Percentiles rank a stretch among this genome's conserved stretches.
These are phyloP conservation scores for Lipomyces sp. DNA, from an alignment of 805 yeast genomes.

Conservation along the genomic window DNA sequence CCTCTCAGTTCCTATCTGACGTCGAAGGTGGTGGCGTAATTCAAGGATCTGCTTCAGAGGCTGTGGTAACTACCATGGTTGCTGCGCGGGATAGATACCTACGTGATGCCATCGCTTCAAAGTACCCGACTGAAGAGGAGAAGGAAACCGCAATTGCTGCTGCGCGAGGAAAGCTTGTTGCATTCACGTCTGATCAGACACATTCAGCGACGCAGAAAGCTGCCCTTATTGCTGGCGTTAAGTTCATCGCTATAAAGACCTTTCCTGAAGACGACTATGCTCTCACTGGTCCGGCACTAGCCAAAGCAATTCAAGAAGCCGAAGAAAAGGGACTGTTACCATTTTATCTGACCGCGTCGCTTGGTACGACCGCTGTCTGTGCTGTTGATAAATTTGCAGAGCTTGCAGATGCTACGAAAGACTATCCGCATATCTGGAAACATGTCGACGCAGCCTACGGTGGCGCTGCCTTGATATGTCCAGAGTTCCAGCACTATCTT, in stretches of 20 bases:
- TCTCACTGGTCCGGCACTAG: constrained; percentile 28
- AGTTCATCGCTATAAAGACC: constrained; percentile 32
- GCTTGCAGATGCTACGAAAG: constrained; percentile 25
- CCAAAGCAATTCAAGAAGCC: constrained; percentile 26
- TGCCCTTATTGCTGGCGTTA: constrained; percentile 39
- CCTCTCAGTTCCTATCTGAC: constrained; percentile 33
- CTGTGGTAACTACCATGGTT: constrained; percentile 37
- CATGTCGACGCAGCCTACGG: constrained; percentile 40
- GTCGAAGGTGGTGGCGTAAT: constrained; percentile 41
- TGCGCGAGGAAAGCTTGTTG: constrained; percentile 39
- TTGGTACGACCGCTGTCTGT: constrained; percentile 40
- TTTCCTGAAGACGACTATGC: constrained; percentile 34
- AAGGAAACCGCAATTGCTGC: constrained; percentile 31
- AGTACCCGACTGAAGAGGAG: constrained; percentile 29
- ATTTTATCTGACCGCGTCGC: constrained; percentile 37
- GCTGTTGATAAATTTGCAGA: constrained; percentile 38
- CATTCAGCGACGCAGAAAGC: constrained; percentile 40
- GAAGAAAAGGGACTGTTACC: constrained; percentile 36
- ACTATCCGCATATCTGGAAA: constrained; percentile 33
- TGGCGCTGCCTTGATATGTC: constrained; percentile 39
- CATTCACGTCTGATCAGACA: constrained; percentile 38
- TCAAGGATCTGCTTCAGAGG: constrained; percentile 40
- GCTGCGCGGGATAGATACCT: constrained; percentile 40
- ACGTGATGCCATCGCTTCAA: constrained; percentile 33
- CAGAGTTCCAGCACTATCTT: constrained; percentile 32